phyloP scores from a whole-genome alignment of 331 rosid genomes.

The Acacia concinna region DNA sequence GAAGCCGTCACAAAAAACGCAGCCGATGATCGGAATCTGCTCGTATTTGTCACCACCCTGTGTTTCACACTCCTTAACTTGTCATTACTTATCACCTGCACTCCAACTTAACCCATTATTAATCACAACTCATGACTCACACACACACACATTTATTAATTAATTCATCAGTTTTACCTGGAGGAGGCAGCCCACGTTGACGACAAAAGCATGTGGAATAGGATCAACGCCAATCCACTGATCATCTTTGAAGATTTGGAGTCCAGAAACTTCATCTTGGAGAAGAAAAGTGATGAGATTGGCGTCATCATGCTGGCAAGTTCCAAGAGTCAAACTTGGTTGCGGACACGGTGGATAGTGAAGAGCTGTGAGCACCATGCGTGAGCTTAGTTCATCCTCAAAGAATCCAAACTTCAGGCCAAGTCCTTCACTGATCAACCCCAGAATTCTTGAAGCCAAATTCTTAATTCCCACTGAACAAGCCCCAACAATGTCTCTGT shows the following conservation, averaged over 20 bases:
- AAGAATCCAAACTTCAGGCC: constrained; percentile 44
- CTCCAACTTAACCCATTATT: neutral
- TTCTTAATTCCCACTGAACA: constrained; percentile 46
- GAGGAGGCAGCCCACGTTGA: neutral
- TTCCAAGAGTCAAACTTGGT: neutral
- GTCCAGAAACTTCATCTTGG: neutral
- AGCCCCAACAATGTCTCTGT: constrained; percentile 46
- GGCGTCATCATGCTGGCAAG: neutral
- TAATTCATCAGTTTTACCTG: neutral
- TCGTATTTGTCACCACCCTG: constrained; percentile 48
- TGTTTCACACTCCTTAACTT: neutral
- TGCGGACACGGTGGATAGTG: constrained; percentile 3
- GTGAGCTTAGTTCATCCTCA: neutral
- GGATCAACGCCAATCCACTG: constrained; percentile 2
- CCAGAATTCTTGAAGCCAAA: constrained; percentile 41
- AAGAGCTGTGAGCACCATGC: neutral
- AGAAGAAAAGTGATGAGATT: neutral
- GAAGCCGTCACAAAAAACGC: constrained; percentile 39
- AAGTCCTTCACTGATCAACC: constrained; percentile 52
- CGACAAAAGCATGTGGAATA: neutral
- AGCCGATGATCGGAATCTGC: constrained; percentile 31
- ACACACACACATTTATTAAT: neutral
- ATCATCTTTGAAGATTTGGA: constrained; percentile 1
- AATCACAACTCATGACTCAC: neutral
- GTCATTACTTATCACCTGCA: constrained; percentile 2